Percentiles rank a stretch among this genome's conserved stretches.
Conservation (phyloP, 371 early-diverging fungal genomes). For the Smittium culicis region DNA sequence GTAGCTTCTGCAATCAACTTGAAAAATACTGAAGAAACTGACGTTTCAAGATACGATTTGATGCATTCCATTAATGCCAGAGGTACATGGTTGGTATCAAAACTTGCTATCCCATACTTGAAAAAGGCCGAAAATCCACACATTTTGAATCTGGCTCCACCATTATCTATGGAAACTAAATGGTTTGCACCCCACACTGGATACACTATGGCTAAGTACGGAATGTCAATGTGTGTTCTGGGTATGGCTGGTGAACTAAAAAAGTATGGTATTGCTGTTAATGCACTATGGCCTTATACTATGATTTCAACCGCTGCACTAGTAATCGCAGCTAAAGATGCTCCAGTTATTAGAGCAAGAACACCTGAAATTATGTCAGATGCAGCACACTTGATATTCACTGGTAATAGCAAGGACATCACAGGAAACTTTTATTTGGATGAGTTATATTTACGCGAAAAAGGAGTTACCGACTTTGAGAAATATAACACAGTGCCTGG, state of each 20-base stretch:
- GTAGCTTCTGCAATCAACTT: conserved; percentile 52
- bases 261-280: conserved; percentile 52
- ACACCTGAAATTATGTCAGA: conserved; percentile 69
- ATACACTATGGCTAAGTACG: conserved; percentile 60
- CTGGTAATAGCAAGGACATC: conserved; percentile 20
- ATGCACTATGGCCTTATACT: conserved; percentile 68
- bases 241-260: conserved; percentile 59
- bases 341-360: conserved; percentile 18
- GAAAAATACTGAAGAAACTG: conserved; percentile 43
- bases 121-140: conserved; percentile 50
- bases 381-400: conserved; percentile 53
- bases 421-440: conserved; percentile 63
- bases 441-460: conserved; percentile 48
- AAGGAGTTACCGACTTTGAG: conserved; percentile 51
- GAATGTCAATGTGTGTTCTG: conserved; percentile 57
- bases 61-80: conserved; percentile 69
- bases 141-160: conserved; percentile 59
- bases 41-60: conserved; percentile 58
- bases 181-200: conserved; percentile 60
- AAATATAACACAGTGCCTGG: conserved; percentile 45
- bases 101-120: conserved; percentile 48
- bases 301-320: conserved; percentile 61
- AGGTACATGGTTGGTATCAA: conserved; percentile 65
- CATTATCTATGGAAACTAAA: conserved; percentile 42
- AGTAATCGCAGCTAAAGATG: conserved; percentile 28